These are phyloP conservation scores for Cylindrotheca closterium DNA, from an alignment of 108 stramenopile genomes.

Conservation along the genomic window DNA sequence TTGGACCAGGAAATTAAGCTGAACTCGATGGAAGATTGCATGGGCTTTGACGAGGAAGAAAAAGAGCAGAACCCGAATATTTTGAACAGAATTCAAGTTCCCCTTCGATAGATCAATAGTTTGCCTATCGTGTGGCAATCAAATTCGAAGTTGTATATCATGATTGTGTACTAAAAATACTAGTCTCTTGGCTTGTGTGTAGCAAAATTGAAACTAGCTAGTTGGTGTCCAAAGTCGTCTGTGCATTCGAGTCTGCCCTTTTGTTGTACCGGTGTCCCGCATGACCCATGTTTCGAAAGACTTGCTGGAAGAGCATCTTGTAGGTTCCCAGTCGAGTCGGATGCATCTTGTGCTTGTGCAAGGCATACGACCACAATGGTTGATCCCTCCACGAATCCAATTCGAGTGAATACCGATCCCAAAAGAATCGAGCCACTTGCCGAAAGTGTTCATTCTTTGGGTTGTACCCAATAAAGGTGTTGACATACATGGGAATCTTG, in stretches of 20 bases:
- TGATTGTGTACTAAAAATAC: too few relatives aligned
- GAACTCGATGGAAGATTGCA: conserved; percentile 20
- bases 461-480: conserved; percentile 22
- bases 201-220: too few relatives aligned
- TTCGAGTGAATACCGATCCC: conserved; percentile 31
- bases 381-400: conserved; percentile 38
- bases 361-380: conserved; percentile 29
- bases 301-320: conserved; percentile 15
- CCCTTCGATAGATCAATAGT: too few relatives aligned
- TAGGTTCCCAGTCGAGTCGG: conserved; percentile 24
- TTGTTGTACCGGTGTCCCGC: conserved; percentile 17
- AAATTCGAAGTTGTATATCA: too few relatives aligned
- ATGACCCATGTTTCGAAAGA: conserved; percentile 17
- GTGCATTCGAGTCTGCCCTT: conserved; percentile 15
- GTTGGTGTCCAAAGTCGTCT: too few relatives aligned
- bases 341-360: conserved; percentile 13
- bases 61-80: not conserved
- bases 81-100: not conserved
- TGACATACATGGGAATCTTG: conserved; percentile 20
- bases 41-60: conserved; percentile 30
- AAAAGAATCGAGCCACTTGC: conserved; percentile 25
- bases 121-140: too few relatives aligned
- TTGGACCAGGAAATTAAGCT: conserved; percentile 32
- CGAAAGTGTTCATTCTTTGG: conserved; percentile 12
- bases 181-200: too few relatives aligned